Conservation (phyloP, 2,329 filamentous ascomycete species). For the Neodidymelliopsis sp. region DNA sequence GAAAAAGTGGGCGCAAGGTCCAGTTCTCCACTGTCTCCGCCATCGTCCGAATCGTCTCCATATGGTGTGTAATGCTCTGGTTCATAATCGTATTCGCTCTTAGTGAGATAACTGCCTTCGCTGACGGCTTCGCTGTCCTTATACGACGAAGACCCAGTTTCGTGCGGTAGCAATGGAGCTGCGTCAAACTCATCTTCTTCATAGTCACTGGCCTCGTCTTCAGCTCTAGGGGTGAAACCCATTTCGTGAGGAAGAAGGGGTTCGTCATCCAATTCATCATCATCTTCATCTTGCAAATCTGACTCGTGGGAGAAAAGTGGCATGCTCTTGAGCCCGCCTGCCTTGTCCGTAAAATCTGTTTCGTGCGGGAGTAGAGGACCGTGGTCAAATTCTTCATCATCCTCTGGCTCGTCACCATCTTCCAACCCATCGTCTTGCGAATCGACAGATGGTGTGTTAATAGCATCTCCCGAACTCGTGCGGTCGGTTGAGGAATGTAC, state of each 20-base stretch:
- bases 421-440: slow-evolving; percentile 10
- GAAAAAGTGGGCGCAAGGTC: slow-evolving; percentile 18
- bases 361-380: slow-evolving; percentile 33
- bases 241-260: slow-evolving; percentile 35
- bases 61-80: slow-evolving; percentile 21
- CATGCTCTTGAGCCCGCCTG: slow-evolving; percentile 18
- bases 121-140: slow-evolving; percentile 19
- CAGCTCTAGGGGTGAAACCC: neutral
- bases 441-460: slow-evolving; percentile 31
- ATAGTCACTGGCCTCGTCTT: slow-evolving; percentile 9
- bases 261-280: slow-evolving; percentile 16
- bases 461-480: slow-evolving; percentile 26
- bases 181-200: slow-evolving; percentile 35
- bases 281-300: slow-evolving; percentile 1
- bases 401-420: slow-evolving; percentile 6
- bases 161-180: slow-evolving; percentile 49
- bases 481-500: slow-evolving; percentile 27
- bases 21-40: slow-evolving; percentile 4
- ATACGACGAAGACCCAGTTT: slow-evolving; percentile 35
- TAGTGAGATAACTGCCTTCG: slow-evolving; percentile 26
- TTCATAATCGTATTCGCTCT: slow-evolving; percentile 14
- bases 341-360: slow-evolving; percentile 8
- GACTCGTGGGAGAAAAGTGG: slow-evolving; percentile 28
- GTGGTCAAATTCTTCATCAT: slow-evolving; percentile 15
- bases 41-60: slow-evolving; percentile 15